These are phyloP conservation scores for Nicotiana noctiflora DNA, from an alignment of 257 asterid species.

Conservation along the genomic window DNA sequence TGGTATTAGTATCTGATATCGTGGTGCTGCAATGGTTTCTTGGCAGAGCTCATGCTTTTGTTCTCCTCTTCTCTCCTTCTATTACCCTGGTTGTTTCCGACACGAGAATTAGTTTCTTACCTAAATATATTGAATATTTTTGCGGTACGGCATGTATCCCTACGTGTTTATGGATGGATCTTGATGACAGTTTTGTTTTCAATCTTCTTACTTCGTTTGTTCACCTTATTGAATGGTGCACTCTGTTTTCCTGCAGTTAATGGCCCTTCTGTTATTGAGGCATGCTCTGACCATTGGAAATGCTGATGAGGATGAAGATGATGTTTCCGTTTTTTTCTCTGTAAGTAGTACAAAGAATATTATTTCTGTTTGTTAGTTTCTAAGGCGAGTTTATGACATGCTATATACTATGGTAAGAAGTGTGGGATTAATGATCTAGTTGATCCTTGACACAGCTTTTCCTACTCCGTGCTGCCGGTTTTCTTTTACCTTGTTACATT, in stretches of 20 bases:
- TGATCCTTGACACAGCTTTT: conserved; percentile 31
- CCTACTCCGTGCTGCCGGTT: conserved; percentile 43
- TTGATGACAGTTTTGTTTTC: neutral
- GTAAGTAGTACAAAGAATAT: conserved; percentile 19
- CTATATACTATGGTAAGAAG: neutral
- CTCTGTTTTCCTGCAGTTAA: conserved; percentile 23
- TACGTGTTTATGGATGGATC: neutral
- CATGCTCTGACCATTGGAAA: conserved; percentile 38
- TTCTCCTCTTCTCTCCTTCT: neutral
- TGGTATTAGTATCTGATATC: neutral
- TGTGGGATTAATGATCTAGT: neutral
- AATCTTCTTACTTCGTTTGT: neutral
- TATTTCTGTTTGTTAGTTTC: neutral
- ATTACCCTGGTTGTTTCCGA: neutral
- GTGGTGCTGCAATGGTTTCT: neutral
- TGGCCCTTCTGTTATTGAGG: conserved; percentile 48
- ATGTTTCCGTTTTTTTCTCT: conserved; percentile 34
- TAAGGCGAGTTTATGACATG: neutral
- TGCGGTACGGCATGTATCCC: neutral
- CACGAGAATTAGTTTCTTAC: neutral
- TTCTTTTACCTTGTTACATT: conserved; percentile 41
- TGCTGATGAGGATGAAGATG: conserved; percentile 39
- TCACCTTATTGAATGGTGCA: neutral
- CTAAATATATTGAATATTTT: neutral
- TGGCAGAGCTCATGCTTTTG: neutral